These are phyloP conservation scores for Chrysanthemum seticuspe DNA, from an alignment of 129 eudicot species.

Conservation along the genomic window DNA sequence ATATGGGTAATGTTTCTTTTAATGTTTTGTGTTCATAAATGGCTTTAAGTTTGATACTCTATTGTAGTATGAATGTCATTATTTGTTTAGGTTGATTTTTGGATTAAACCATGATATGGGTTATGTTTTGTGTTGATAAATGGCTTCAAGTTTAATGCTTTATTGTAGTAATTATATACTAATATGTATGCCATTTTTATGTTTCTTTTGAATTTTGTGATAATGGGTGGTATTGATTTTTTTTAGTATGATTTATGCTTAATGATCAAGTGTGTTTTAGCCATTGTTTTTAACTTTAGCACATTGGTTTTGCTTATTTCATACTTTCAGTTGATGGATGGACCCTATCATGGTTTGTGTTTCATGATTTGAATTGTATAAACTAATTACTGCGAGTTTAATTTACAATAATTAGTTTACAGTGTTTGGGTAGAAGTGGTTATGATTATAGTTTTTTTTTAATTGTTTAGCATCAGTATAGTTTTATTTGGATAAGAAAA, in stretches of 20 bases:
- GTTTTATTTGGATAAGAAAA: not conserved
- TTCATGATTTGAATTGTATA: conserved; percentile 16
- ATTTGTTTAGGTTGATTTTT: not conserved
- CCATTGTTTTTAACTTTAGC: conserved; percentile 8
- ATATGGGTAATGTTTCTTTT: conserved; percentile 4
- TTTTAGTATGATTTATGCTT: conserved; percentile 14
- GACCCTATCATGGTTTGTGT: not conserved
- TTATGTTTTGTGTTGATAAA: conserved; percentile 5
- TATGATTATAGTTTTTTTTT: not conserved
- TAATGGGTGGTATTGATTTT: not conserved
- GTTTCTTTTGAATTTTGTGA: not conserved
- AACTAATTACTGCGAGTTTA: not conserved
- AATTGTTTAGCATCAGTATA: not conserved
- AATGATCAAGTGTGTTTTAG: conserved; percentile 14
- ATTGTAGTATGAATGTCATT: not conserved
- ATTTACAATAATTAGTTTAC: not conserved
- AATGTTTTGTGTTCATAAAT: not conserved
- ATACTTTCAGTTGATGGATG: not conserved
- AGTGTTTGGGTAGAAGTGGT: not conserved
- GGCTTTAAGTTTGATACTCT: conserved; percentile 1
- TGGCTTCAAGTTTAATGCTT: conserved; percentile 9
- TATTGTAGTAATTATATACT: not conserved
- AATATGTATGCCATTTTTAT: not conserved
- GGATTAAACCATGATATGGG: not conserved
- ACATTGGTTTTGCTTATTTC: conserved; percentile 4